Percentiles rank a stretch among this genome's conserved stretches.
Evolutionary conservation across 306 rosid species (phyloP).

Genomic region (Cicer cuneatum): DNA sequence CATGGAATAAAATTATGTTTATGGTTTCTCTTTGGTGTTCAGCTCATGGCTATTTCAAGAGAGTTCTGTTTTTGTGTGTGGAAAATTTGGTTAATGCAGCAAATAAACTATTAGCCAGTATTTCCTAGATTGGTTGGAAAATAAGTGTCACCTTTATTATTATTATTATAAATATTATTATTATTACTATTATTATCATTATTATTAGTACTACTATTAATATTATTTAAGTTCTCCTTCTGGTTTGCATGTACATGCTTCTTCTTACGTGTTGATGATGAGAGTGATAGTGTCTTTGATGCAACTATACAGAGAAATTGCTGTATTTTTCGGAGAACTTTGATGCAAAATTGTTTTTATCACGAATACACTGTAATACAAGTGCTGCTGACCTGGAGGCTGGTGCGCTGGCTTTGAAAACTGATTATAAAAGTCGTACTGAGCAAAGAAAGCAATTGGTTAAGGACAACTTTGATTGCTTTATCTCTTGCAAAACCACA

Average conservation of each 20-base stretch:
- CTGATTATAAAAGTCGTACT: conserved; percentile 90
- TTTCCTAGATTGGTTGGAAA: conserved; percentile 44
- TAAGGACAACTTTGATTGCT: conserved; percentile 98
- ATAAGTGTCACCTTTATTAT: conserved; percentile 12
- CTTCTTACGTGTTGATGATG: conserved; percentile 20
- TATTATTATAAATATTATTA: neutral
- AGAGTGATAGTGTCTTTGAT: conserved; percentile 48
- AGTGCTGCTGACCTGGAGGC: conserved; percentile 86
- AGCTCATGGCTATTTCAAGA: conserved; percentile 29
- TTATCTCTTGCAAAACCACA: conserved; percentile 98
- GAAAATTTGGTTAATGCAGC: conserved; percentile 13
- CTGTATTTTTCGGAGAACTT: conserved; percentile 88
- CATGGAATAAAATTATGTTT: neutral
- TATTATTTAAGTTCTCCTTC: neutral
- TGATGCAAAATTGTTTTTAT: conserved; percentile 84
- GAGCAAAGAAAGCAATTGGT: conserved; percentile 94
- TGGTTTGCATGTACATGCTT: conserved; percentile 35
- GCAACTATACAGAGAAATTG: conserved; percentile 79
- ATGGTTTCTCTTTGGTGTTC: conserved; percentile 22
- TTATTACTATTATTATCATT: neutral
- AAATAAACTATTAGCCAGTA: conserved; percentile 15
- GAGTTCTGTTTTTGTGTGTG: conserved; percentile 13
- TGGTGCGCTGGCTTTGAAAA: conserved; percentile 86
- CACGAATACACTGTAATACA: conserved; percentile 85
- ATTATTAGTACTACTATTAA: conserved; percentile 1